A percentile compares a stretch with the other conserved stretches of the same genome.
Evolutionary conservation across 305 asterid genomes (phyloP).

Genomic region (Striga hermonthica): DNA sequence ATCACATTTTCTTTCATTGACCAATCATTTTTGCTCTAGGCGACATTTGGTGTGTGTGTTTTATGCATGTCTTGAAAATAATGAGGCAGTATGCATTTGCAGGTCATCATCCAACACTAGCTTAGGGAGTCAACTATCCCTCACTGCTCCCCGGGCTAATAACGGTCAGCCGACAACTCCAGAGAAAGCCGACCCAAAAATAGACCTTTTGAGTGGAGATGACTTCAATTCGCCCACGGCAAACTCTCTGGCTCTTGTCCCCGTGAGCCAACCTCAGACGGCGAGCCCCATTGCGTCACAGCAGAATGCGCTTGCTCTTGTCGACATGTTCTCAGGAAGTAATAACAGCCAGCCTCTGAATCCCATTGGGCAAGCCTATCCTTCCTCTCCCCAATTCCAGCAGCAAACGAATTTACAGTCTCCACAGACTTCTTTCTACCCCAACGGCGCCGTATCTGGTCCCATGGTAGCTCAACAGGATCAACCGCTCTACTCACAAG

Average conservation of each 20-base stretch:
- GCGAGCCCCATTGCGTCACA: conserved; percentile 60
- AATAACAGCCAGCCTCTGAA: conserved; percentile 40
- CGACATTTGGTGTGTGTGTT: not conserved
- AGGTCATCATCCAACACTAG: conserved; percentile 64
- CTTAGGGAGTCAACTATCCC: conserved; percentile 50
- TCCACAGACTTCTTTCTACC: conserved; percentile 46
- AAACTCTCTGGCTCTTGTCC: conserved; percentile 70
- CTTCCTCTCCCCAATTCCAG: conserved; percentile 60
- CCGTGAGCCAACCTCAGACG: conserved; percentile 78
- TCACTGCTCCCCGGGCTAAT: conserved; percentile 57
- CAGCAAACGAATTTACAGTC: conserved; percentile 52
- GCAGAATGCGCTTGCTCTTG: conserved; percentile 85
- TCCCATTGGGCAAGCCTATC: conserved; percentile 56
- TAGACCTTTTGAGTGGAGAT: conserved; percentile 97
- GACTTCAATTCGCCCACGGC: conserved; percentile 59
- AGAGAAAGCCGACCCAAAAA: conserved; percentile 49
- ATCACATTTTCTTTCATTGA: conserved; percentile 8
- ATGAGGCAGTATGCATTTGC: conserved; percentile 25
- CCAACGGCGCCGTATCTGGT: conserved; percentile 59
- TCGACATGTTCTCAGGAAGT: conserved; percentile 70
- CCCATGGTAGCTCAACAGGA: conserved; percentile 50
- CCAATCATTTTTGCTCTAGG: conserved; percentile 11
- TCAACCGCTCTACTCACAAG: conserved; percentile 54
- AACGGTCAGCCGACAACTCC: conserved; percentile 54
- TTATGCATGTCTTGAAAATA: not conserved